Evolutionary conservation across 2,329 filamentous ascomycete species (phyloP).

Genomic region (Trichoderma sp.): DNA sequence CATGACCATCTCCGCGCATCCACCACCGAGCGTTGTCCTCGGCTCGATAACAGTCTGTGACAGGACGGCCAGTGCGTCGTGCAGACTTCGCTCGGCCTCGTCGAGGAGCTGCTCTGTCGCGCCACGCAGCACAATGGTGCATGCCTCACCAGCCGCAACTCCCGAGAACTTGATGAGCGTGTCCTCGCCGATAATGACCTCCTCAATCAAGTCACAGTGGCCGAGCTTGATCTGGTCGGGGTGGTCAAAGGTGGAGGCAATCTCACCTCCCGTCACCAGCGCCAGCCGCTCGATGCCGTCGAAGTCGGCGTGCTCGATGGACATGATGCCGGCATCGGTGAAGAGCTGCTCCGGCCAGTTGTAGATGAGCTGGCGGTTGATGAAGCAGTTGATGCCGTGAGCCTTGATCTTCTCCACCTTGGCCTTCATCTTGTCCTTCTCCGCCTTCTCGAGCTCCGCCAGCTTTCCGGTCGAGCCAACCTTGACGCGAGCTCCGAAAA

Average conservation of each 20-base stretch:
- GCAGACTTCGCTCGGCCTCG: constrained; percentile 92
- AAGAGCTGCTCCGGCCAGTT: constrained; percentile 99
- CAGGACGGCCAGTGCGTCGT: constrained; percentile 93
- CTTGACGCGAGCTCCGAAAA: constrained; percentile 96
- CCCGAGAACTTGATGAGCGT: constrained; percentile 97
- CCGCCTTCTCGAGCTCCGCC: constrained; percentile 96
- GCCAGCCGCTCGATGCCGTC: constrained; percentile 95
- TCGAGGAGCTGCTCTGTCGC: constrained; percentile 96
- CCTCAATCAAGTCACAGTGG: constrained; percentile 92
- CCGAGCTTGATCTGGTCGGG: constrained; percentile 96
- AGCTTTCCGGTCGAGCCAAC: constrained; percentile 95
- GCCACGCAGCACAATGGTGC: constrained; percentile 93
- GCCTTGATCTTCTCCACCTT: constrained; percentile 99
- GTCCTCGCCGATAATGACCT: constrained; percentile 97
- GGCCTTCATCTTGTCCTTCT: constrained; percentile 98
- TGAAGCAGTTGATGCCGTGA: constrained; percentile 99
- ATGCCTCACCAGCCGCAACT: constrained; percentile 88
- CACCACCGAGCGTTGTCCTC: constrained; percentile 89
- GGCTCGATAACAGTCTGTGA: constrained; percentile 97
- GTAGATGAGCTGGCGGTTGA: constrained; percentile 98
- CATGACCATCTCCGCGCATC: constrained; percentile 99
- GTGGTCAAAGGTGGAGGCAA: constrained; percentile 96
- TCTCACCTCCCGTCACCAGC: constrained; percentile 94
- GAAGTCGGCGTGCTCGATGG: constrained; percentile 98
- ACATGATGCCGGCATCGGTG: constrained; percentile 95